phyloP scores from a whole-genome alignment of 208 protist species.

The Herpetomonas samuelpessoai region DNA sequence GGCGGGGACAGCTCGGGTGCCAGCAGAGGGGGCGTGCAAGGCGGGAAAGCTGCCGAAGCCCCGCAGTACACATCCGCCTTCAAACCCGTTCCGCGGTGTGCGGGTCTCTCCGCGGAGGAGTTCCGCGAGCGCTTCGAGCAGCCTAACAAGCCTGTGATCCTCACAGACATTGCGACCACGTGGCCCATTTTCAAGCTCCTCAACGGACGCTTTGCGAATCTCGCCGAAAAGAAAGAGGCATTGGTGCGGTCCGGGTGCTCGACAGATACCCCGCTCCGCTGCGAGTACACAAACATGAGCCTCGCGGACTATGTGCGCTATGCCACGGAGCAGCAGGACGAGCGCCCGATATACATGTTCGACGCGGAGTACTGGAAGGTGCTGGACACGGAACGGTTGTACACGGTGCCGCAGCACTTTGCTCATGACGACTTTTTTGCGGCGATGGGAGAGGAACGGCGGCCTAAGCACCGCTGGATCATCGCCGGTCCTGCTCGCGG shows the following conservation, averaged over 20 bases:
- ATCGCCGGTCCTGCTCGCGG: constrained; percentile 79
- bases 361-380: constrained; percentile 77
- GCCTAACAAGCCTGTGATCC: constrained; percentile 65
- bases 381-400: constrained; percentile 56
- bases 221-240: constrained; percentile 42
- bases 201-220: constrained; percentile 54
- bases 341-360: constrained; percentile 92
- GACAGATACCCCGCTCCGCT: constrained; percentile 64
- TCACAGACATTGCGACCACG: constrained; percentile 75
- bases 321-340: constrained; percentile 68
- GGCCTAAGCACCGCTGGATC: constrained; percentile 89
- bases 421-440: constrained; percentile 81
- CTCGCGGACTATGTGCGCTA: constrained; percentile 85
- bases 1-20: constrained; percentile 14
- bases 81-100: constrained; percentile 53
- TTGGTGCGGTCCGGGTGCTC: constrained; percentile 36
- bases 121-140: constrained; percentile 71
- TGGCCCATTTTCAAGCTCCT: constrained; percentile 83
- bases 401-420: constrained; percentile 82
- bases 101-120: constrained; percentile 49
- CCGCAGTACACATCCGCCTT: constrained; percentile 59
- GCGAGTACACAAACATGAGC: constrained; percentile 85
- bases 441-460: constrained; percentile 41
- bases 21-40: neutral
- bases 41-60: neutral